Evolutionary conservation across 2,329 filamentous ascomycete species (phyloP).

Genomic region (Botrytis hyacinthi): DNA sequence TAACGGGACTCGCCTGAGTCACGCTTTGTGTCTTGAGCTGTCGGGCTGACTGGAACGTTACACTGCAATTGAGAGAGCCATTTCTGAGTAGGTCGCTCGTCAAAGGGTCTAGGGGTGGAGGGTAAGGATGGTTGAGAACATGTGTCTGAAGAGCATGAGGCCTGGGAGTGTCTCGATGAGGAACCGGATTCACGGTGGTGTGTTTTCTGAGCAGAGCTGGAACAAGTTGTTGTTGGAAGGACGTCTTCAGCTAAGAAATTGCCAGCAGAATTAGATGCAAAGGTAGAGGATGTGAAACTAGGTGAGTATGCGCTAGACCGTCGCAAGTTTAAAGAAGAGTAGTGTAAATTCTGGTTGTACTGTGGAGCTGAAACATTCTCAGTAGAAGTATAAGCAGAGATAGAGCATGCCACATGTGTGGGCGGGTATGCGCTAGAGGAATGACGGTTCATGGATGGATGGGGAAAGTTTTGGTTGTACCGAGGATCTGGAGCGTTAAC

Average conservation of each 20-base stretch:
- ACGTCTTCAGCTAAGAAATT: background rate
- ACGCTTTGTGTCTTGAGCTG: background rate
- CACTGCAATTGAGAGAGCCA: background rate
- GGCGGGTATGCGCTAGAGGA: background rate
- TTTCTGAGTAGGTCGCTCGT: too few species aligned
- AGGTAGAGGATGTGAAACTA: background rate
- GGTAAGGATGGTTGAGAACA: background rate
- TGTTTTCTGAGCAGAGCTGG: too few species aligned
- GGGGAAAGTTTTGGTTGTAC: background rate
- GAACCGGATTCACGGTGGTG: rapidly evolving
- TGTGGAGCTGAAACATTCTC: background rate
- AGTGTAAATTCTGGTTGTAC: background rate
- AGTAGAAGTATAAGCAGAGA: background rate
- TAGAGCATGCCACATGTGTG: background rate
- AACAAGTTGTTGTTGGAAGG: too few species aligned
- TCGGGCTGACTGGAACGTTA: too few species aligned
- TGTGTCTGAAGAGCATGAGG: background rate
- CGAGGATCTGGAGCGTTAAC: background rate
- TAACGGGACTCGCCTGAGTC: background rate
- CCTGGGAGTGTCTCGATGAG: background rate
- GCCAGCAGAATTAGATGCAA: background rate
- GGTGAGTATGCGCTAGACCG: background rate
- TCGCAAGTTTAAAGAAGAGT: background rate
- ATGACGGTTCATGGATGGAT: background rate
- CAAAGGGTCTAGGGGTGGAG: too few species aligned